These are phyloP conservation scores for Sugiyamaella qingdaonensis DNA, from an alignment of 805 yeast species.

Conservation along the genomic window DNA sequence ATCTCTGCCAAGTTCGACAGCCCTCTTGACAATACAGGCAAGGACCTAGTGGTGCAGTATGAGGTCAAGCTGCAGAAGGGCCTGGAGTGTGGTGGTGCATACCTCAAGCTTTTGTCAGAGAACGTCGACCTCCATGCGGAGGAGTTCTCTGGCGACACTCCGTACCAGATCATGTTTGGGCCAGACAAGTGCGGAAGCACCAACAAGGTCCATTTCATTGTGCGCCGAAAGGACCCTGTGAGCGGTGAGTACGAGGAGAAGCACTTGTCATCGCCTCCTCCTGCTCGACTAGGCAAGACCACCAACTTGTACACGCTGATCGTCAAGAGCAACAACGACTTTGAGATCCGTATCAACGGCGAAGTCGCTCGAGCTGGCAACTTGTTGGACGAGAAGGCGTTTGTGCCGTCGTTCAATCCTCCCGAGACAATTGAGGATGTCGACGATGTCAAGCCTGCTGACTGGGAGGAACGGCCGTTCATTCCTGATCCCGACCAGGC, in stretches of 20 bases:
- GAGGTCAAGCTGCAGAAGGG: conserved; percentile 83
- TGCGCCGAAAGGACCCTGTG: conserved; percentile 53
- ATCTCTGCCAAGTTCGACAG: conserved; percentile 59
- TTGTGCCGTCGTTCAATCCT: conserved; percentile 65
- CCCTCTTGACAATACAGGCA: conserved; percentile 55
- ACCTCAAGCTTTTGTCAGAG: conserved; percentile 63
- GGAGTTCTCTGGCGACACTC: conserved; percentile 60
- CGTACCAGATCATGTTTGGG: conserved; percentile 88
- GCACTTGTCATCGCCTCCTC: conserved; percentile 63
- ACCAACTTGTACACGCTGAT: conserved; percentile 74
- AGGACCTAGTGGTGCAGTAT: conserved; percentile 78
- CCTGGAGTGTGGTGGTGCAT: conserved; percentile 84
- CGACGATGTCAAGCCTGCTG: conserved; percentile 61
- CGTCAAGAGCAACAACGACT: conserved; percentile 58
- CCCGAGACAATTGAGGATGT: conserved; percentile 59
- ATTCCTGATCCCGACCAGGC: conserved; percentile 67
- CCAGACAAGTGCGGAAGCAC: conserved; percentile 86
- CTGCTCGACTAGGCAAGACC: conserved; percentile 50
- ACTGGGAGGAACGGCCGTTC: conserved; percentile 70
- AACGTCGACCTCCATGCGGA: conserved; percentile 36
- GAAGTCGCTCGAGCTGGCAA: conserved; percentile 66
- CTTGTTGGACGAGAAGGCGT: conserved; percentile 49
- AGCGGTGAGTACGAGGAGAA: conserved; percentile 63
- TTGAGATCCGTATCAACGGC: conserved; percentile 82
- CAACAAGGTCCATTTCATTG: conserved; percentile 74